Conservation (phyloP, 371 early-diverging fungal genomes). For the Smittium culicis region DNA sequence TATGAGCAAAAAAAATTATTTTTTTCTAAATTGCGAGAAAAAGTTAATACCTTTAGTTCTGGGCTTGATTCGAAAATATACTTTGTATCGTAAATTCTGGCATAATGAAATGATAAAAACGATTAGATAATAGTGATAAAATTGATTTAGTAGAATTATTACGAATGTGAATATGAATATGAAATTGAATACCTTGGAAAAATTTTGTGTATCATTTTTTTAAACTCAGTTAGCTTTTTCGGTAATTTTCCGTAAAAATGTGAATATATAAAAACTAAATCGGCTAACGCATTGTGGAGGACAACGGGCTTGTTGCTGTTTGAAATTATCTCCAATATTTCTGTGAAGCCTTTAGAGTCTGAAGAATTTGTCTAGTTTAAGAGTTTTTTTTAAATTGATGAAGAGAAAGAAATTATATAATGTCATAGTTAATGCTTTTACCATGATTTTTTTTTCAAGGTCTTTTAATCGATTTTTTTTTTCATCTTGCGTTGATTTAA, state of each 20-base stretch:
- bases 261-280: neutral
- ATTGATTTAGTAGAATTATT: conserved; percentile 47
- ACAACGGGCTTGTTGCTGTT: neutral
- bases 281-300: neutral
- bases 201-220: conserved; percentile 44
- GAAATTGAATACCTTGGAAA: conserved; percentile 54
- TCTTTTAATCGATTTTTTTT: neutral
- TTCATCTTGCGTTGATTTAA: neutral
- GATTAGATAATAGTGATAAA: conserved; percentile 44
- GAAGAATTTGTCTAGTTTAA: too few relatives aligned
- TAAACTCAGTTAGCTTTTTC: conserved; percentile 34
- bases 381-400: too few relatives aligned
- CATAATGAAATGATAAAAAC: conserved; percentile 37
- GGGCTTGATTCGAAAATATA: conserved; percentile 44
- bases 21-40: conserved; percentile 22
- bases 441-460: neutral
- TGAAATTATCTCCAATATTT: neutral
- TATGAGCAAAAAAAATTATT: neutral
- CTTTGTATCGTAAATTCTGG: conserved; percentile 69
- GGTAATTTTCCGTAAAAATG: conserved; percentile 4
- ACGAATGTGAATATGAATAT: conserved; percentile 60
- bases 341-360: neutral
- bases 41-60: conserved; percentile 32
- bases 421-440: too few relatives aligned
- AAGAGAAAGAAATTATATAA: too few relatives aligned